Percentiles rank a stretch among this genome's conserved stretches.
Conservation (phyloP, 2,329 filamentous ascomycete genomes). For the Aspergillus novofumigatus region DNA sequence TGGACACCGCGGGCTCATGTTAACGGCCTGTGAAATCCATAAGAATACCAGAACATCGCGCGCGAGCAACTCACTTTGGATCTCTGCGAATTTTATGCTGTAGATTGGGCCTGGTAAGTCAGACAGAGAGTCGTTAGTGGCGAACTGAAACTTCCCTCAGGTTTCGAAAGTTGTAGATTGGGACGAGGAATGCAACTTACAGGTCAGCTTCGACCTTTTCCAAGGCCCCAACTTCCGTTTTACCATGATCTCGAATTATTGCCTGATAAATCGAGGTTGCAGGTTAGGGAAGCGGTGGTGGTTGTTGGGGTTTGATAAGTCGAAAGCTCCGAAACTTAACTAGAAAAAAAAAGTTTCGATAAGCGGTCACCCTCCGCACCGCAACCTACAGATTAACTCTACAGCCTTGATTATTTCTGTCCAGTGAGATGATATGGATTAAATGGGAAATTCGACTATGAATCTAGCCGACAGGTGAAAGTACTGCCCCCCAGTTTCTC, state of each 20-base stretch:
- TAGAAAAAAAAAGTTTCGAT: slow-evolving; percentile 18
- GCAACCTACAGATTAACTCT: neutral
- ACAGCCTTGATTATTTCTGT: neutral
- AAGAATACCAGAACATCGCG: neutral
- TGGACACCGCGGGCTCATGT: slow-evolving; percentile 27
- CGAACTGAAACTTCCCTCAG: slow-evolving; percentile 11
- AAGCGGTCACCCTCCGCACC: slow-evolving; percentile 18
- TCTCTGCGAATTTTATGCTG: slow-evolving; percentile 90
- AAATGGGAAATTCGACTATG: neutral
- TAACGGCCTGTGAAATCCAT: slow-evolving; percentile 3
- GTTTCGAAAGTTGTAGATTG: slow-evolving; percentile 3
- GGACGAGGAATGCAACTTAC: slow-evolving; percentile 42
- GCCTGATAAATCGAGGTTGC: slow-evolving; percentile 38
- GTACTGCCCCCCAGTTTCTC: neutral
- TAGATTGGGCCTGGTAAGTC: slow-evolving; percentile 62
- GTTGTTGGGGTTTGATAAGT: slow-evolving; percentile 8
- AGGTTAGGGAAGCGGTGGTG: slow-evolving; percentile 73
- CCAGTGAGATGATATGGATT: neutral
- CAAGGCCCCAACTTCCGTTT: slow-evolving; percentile 86
- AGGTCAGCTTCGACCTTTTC: slow-evolving; percentile 94
- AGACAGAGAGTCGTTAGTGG: slow-evolving; percentile 21
- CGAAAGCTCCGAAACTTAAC: slow-evolving; percentile 11
- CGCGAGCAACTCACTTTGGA: slow-evolving; percentile 57
- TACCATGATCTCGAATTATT: slow-evolving; percentile 52
- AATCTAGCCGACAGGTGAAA: neutral